Conservation (phyloP, 257 asterid species). For the Solanum verrucosum region DNA sequence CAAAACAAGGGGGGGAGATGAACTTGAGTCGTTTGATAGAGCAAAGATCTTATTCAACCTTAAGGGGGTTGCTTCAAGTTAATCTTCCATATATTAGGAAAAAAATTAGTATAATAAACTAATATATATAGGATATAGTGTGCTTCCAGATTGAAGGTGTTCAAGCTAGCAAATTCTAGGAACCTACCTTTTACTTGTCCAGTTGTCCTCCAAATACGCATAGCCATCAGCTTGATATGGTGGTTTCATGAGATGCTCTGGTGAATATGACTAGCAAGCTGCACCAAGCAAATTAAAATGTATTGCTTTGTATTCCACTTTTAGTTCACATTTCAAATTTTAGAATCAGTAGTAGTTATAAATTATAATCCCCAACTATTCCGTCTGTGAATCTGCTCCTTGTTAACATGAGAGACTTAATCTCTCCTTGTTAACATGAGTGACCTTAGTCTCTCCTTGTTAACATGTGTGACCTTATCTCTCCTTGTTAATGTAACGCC, state of each 20-base stretch:
- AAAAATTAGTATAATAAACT: not conserved
- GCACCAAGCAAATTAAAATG: not conserved
- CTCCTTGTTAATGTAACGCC: not conserved
- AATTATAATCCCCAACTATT: not conserved
- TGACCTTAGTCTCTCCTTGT: too few relatives aligned
- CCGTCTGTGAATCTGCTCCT: not conserved
- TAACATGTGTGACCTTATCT: not conserved
- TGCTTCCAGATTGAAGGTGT: not conserved
- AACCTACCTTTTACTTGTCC: not conserved
- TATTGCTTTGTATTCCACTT: not conserved
- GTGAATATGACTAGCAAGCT: not conserved
- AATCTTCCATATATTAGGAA: not conserved
- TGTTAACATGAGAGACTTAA: too few relatives aligned
- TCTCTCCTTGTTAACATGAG: not conserved
- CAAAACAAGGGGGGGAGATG: not conserved
- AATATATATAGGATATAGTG: not conserved
- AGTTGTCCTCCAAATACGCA: not conserved
- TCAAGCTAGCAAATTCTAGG: not conserved
- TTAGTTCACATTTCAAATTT: not conserved
- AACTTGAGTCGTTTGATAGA: not conserved
- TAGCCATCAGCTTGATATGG: not conserved
- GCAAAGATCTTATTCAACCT: not conserved
- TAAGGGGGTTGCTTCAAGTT: not conserved
- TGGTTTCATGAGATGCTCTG: not conserved
- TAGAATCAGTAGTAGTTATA: not conserved